phyloP scores from a whole-genome alignment of 306 rosid genomes.

The Medicago lupulina region DNA sequence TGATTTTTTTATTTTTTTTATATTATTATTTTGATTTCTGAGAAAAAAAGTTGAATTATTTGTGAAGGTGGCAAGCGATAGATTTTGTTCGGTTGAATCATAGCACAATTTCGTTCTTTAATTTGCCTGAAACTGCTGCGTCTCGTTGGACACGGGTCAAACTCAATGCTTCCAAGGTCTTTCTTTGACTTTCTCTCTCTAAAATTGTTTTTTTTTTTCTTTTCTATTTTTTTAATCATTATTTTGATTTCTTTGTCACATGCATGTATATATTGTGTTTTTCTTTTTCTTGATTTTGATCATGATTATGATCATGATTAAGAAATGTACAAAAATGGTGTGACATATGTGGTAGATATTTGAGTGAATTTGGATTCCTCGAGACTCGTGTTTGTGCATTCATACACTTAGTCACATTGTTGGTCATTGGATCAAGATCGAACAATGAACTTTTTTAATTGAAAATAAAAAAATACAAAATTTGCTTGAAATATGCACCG shows the following conservation, averaged over 20 bases:
- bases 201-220: background rate
- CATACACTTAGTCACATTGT: no score
- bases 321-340: background rate
- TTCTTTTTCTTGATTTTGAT: background rate
- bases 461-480: no score
- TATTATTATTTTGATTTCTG: background rate
- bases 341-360: background rate
- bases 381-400: no score
- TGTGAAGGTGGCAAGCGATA: slow-evolving; percentile 85
- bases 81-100: slow-evolving; percentile 69
- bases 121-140: slow-evolving; percentile 67
- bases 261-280: background rate
- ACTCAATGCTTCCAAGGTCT: slow-evolving; percentile 83
- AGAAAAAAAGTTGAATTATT: slow-evolving; percentile 21
- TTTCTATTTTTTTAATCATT: background rate
- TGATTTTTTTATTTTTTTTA: no score
- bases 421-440: no score
- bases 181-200: background rate
- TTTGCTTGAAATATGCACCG: no score
- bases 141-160: slow-evolving; percentile 74
- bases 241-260: background rate
- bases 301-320: background rate
- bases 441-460: no score
- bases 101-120: slow-evolving; percentile 87
- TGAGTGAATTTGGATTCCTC: background rate